Conservation (phyloP, 225 moss, liverwort and hornwort species). For the Thuidium tamariscinum region DNA sequence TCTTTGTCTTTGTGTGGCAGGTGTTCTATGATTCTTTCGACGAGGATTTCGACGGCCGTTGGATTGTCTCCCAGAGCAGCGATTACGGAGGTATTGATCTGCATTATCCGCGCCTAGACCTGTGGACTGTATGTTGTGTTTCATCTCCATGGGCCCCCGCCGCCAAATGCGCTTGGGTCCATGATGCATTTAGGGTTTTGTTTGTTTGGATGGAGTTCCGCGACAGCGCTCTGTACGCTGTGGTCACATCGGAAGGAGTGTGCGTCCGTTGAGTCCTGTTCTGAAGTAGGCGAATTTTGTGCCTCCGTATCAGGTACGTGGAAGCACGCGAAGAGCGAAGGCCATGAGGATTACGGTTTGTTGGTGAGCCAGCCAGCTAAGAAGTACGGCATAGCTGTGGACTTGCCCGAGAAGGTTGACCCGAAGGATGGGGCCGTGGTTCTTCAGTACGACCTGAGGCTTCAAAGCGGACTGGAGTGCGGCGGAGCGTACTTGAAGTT, state of each 20-base stretch:
- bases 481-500: slow-evolving; percentile 95
- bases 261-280: not conserved
- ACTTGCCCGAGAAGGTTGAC: slow-evolving; percentile 68
- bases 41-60: slow-evolving; percentile 69
- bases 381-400: slow-evolving; percentile 95
- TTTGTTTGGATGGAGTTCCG: not conserved
- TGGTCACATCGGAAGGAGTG: not conserved
- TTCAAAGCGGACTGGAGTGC: slow-evolving; percentile 82
- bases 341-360: slow-evolving; percentile 81
- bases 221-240: not conserved
- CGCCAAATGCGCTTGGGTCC: not conserved
- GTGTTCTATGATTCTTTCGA: slow-evolving; percentile 90
- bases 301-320: slow-evolving; percentile 42
- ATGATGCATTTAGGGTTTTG: not conserved
- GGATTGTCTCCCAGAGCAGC: slow-evolving; percentile 77
- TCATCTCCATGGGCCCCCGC: not conserved
- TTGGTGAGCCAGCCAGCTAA: slow-evolving; percentile 86
- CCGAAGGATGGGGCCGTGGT: slow-evolving; percentile 69
- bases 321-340: slow-evolving; percentile 82
- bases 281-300: not conserved
- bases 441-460: slow-evolving; percentile 83
- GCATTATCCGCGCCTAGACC: not conserved
- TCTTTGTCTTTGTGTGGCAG: slow-evolving; percentile 2
- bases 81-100: slow-evolving; percentile 64
- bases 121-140: not conserved